These are phyloP conservation scores for Globisporangium abappressorium DNA, from an alignment of 352 stramenopile species.

Conservation along the genomic window DNA sequence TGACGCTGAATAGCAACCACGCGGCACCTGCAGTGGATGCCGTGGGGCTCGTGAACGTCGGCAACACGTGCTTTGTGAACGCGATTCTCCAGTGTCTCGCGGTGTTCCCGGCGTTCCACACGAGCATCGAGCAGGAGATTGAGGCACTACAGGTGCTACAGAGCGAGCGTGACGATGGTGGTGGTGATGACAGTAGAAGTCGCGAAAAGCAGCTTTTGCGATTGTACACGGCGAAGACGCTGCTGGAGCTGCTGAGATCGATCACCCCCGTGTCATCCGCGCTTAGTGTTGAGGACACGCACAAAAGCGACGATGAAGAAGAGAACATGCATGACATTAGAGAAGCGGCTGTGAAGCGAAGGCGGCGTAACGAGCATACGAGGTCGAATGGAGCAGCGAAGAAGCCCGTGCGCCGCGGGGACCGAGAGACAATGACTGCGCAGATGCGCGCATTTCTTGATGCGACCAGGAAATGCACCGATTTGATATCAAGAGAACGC, in stretches of 20 bases:
- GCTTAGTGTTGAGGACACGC: background rate
- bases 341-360: background rate
- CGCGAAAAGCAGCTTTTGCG: constrained; percentile 3
- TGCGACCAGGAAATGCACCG: constrained; percentile 43
- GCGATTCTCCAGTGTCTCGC: constrained; percentile 68
- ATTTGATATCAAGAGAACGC: constrained; percentile 34
- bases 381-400: background rate
- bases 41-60: constrained; percentile 53
- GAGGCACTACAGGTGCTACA: background rate
- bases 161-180: background rate
- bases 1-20: background rate
- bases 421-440: constrained; percentile 13
- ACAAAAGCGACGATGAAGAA: constrained; percentile 2
- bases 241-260: constrained; percentile 17
- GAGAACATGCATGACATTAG: background rate
- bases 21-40: constrained; percentile 2
- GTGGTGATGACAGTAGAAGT: background rate
- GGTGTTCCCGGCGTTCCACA: constrained; percentile 36
- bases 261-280: background rate
- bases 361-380: background rate
- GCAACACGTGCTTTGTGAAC: constrained; percentile 79
- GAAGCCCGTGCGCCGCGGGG: background rate
- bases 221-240: constrained; percentile 11
- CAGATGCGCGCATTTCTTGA: constrained; percentile 28
- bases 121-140: constrained; percentile 26